Evolutionary conservation across 805 yeast genomes (phyloP).

Genomic region (Hyphopichia homilentoma): DNA sequence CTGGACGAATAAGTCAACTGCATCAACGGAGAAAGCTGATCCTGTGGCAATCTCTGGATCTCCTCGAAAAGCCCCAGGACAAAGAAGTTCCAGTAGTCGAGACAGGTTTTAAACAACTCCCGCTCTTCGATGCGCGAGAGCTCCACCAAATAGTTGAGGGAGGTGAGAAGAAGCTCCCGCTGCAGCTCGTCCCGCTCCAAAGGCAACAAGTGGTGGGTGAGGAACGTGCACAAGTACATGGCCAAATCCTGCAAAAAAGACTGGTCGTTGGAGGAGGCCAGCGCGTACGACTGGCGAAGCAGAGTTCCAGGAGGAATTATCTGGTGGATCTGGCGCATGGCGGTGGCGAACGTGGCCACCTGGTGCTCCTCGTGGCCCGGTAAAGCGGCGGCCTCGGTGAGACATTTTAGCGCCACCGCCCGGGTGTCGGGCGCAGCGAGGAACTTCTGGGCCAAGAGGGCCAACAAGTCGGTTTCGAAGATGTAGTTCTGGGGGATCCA

Average conservation of each 20-base stretch:
- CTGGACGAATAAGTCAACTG: constrained; percentile 51
- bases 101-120: constrained; percentile 90
- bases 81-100: constrained; percentile 90
- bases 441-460: constrained; percentile 69
- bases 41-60: constrained; percentile 73
- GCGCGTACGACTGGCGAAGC: constrained; percentile 64
- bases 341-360: constrained; percentile 61
- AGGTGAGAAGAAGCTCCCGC: constrained; percentile 59
- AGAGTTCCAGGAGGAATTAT: constrained; percentile 75
- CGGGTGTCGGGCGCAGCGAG: constrained; percentile 76
- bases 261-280: constrained; percentile 81
- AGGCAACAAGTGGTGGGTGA: constrained; percentile 65
- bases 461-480: constrained; percentile 80
- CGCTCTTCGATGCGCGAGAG: constrained; percentile 91
- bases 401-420: constrained; percentile 81
- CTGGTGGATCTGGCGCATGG: constrained; percentile 65
- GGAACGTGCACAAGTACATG: constrained; percentile 82
- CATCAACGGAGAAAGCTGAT: constrained; percentile 70
- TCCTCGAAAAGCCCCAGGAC: constrained; percentile 83
- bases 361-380: constrained; percentile 54
- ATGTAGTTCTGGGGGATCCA: constrained; percentile 94
- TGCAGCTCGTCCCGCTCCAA: constrained; percentile 57
- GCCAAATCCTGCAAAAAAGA: constrained; percentile 94
- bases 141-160: constrained; percentile 79
- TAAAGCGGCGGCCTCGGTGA: constrained; percentile 84